phyloP scores from a whole-genome alignment of 176 grass and related monocot genomes.

The Zizania latifolia region DNA sequence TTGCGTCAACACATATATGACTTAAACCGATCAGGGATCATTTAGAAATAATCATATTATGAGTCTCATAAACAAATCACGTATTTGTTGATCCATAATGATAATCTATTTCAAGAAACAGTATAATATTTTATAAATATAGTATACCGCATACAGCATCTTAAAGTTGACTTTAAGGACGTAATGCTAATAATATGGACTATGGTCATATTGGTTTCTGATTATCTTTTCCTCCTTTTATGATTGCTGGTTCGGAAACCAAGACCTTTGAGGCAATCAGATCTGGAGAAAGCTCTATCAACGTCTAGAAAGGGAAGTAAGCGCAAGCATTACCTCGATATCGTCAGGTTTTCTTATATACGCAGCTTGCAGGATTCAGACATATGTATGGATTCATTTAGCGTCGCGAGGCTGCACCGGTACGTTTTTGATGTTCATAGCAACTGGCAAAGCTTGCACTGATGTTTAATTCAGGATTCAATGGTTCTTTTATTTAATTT shows the following conservation, averaged over 20 bases:
- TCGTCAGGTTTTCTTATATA: conserved; percentile 38
- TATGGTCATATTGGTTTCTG: conserved; percentile 1
- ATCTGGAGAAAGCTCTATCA: conserved; percentile 66
- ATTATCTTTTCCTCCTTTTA: neutral
- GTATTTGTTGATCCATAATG: too few relatives aligned
- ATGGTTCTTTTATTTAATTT: conserved; percentile 16
- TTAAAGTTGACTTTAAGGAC: too few relatives aligned
- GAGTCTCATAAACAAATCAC: too few relatives aligned
- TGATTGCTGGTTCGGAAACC: conserved; percentile 52
- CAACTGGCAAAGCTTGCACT: conserved; percentile 37
- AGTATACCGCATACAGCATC: too few relatives aligned
- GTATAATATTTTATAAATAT: too few relatives aligned
- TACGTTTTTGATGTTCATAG: conserved; percentile 41
- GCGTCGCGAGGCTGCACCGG: conserved; percentile 4
- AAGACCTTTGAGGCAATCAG: conserved; percentile 60
- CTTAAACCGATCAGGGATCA: too few relatives aligned
- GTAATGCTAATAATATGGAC: too few relatives aligned
- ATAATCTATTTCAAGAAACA: too few relatives aligned
- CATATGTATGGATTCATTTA: conserved; percentile 24
- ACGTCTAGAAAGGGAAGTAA: conserved; percentile 71
- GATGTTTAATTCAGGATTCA: conserved; percentile 14
- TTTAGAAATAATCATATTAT: too few relatives aligned
- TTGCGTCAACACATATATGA: too few relatives aligned
- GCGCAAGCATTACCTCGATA: too few relatives aligned
- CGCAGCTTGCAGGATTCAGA: conserved; percentile 31